phyloP scores from a whole-genome alignment of 345 rosid species.

The Citrus australasica region DNA sequence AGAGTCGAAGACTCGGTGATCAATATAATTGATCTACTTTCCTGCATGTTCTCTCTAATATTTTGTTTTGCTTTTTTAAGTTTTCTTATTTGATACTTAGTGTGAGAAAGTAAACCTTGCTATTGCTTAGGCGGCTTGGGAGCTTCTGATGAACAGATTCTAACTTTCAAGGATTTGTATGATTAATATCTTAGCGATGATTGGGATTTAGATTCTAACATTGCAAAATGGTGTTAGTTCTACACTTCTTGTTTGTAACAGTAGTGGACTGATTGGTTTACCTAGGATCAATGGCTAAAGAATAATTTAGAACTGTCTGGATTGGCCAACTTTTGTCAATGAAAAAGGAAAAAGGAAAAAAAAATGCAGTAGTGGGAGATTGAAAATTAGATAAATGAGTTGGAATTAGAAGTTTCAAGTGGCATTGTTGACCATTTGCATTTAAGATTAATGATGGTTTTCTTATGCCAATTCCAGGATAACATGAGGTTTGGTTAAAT shows the following conservation, averaged over 20 bases:
- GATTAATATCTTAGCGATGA: background rate
- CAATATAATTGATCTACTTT: background rate
- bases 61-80: background rate
- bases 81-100: background rate
- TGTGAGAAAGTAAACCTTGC: background rate
- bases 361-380: background rate
- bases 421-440: background rate
- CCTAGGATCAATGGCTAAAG: background rate
- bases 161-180: background rate
- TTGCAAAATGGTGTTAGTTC: background rate
- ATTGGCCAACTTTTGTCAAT: background rate
- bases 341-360: background rate
- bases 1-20: background rate
- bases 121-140: background rate
- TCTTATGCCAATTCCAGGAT: background rate
- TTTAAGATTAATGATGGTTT: background rate
- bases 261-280: background rate
- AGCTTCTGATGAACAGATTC: conserved; percentile 1
- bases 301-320: background rate
- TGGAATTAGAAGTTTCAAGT: background rate
- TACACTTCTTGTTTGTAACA: background rate
- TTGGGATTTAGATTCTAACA: background rate
- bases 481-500: background rate
- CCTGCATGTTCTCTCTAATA: background rate
- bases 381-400: background rate